Base-by-base conservation (phyloP, 1,284 basidiomycete species). In the Schizophyllum amplum region DNA sequence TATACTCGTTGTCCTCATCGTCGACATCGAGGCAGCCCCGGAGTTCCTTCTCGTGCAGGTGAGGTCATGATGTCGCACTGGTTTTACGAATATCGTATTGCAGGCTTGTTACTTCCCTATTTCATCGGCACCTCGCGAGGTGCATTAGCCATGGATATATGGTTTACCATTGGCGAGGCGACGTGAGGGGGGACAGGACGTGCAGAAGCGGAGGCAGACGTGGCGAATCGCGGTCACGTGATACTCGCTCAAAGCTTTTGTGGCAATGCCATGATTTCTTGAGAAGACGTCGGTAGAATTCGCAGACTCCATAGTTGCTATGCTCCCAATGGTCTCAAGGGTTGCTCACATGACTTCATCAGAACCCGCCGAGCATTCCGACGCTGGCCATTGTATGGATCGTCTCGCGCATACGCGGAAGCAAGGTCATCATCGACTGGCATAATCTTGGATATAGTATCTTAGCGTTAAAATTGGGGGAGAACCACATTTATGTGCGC, bases 311-410 rank as follows among this genome's bases (percentile, higher is more conserved):
- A n/a, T n/a, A n/a, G n/a, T n/a, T n/a, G n/a, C n/a, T n/a, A n/a
- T n/a, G n/a, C n/a, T n/a, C n/a, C n/a, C n/a, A n/a, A n/a, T n/a
- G n/a, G n/a, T n/a, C n/a, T n/a, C n/a, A n/a, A n/a, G n/a, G n/a
- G n/a, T n/a, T n/a, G 27, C 27, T 33, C 13, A 33, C 13, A 5
- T 33, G 6, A 33, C 27, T 13, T 49, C 22, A n/a, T n/a, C 17
- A 98, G 91, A 99, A 98, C 65, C 97, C 97, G 13, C 97, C 97
- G 2, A 93, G 92, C 55, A 93, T 99, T 22, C 97, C 97, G 0
- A 96, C 96, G 0, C 82, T 99, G 13, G 83, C 86, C 1, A 74
- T 99, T 7, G 92, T 93, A 1, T 90, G 91, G 75, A 69, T 94
- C 47, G 84, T 90, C 0, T 81, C 81, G 22, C 70, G 73, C 53